Base-by-base conservation (phyloP, 495 filamentous ascomycete genomes). In the Talaromyces adpressus region DNA sequence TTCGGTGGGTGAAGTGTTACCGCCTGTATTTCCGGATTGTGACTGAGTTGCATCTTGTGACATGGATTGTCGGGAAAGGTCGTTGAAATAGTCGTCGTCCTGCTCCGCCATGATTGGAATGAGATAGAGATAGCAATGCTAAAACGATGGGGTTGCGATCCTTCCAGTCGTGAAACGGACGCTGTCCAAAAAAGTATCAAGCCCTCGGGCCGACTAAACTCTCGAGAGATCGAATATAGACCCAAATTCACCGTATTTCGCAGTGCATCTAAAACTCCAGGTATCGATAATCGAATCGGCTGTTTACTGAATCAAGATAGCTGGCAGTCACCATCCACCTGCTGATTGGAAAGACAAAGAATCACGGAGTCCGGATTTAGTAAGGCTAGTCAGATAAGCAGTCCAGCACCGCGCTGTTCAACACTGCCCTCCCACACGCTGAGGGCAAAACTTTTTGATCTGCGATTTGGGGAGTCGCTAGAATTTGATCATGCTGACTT, bases 51-150 rank as follows among this genome's bases (percentile, higher is more conserved):
- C 65, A 61, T 69, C 67, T 22, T 72, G 69, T 20, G 70, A 63
- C 18, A 70, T 65, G 39, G 77, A 73, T 58, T 83, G 79, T 63
- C 75, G 78, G 8, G 82, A 79, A 29, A 82, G 75, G 66, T 84
- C 82, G 71, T 87, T 86, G 73, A 85, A 84, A 71, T 76, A 86
- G 57, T 69, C 69, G 12, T 64, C 54, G 27, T 59, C 29, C 20
- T 27, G 32, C 59, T 68, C 64, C 29, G 68, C 65, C 71, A 73
- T 73, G 68, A 56, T 66, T 2, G 20, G n/a, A 41, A 47, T 20
- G 29, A 25, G n/a, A 2, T 6, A 20, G 6, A 20, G n/a, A 49
- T 49, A 5, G 16, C n/a, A 16, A 49, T 20, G 2, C 11, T 41
- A 14, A 3, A 49, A 20, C 2, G 18, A 49, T 49, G 18, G 45